These are phyloP conservation scores for Apiospora rasikravindrae DNA, from an alignment of 2,329 filamentous ascomycete genomes.

Conservation along the genomic window DNA sequence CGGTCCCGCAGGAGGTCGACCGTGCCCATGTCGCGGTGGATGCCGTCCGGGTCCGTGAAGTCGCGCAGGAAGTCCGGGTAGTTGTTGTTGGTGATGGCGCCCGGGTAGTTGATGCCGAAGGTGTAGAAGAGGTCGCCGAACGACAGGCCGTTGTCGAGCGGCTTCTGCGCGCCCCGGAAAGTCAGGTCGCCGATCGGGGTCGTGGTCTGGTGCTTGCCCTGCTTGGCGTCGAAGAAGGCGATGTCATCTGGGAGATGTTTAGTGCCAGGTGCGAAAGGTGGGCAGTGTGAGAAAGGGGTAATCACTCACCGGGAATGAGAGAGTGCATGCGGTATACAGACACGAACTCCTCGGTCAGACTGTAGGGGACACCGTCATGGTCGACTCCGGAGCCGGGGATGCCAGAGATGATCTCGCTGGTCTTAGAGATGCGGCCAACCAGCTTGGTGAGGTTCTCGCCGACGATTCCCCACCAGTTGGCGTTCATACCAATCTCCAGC, in stretches of 20 bases:
- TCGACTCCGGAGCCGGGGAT: conserved; percentile 34
- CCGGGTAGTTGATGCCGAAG: conserved; percentile 54
- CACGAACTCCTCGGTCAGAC: conserved; percentile 50
- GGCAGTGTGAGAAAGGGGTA: not conserved
- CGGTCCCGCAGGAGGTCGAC: conserved; percentile 53
- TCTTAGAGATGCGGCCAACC: conserved; percentile 46
- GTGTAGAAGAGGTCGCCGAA: conserved; percentile 49
- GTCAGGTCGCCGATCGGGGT: conserved; percentile 38
- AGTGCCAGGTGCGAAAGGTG: not conserved
- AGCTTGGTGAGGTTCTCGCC: conserved; percentile 47
- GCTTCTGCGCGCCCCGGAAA: conserved; percentile 41
- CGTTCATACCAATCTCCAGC: conserved; percentile 48
- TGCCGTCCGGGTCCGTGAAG: conserved; percentile 46
- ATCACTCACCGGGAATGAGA: conserved; percentile 39
- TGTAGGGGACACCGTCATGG: conserved; percentile 45
- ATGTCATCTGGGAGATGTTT: conserved; percentile 28
- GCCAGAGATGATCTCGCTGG: conserved; percentile 43
- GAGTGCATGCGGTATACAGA: conserved; percentile 50
- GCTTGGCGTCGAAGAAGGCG: conserved; percentile 33
- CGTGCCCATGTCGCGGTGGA: conserved; percentile 48
- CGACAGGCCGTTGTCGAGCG: conserved; percentile 36
- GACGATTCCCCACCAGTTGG: conserved; percentile 52
- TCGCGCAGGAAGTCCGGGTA: conserved; percentile 47
- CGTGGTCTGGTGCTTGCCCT: conserved; percentile 33
- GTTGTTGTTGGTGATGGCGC: conserved; percentile 47